phyloP scores from a whole-genome alignment of 345 rosid species.

The Corchorus capsularis region DNA sequence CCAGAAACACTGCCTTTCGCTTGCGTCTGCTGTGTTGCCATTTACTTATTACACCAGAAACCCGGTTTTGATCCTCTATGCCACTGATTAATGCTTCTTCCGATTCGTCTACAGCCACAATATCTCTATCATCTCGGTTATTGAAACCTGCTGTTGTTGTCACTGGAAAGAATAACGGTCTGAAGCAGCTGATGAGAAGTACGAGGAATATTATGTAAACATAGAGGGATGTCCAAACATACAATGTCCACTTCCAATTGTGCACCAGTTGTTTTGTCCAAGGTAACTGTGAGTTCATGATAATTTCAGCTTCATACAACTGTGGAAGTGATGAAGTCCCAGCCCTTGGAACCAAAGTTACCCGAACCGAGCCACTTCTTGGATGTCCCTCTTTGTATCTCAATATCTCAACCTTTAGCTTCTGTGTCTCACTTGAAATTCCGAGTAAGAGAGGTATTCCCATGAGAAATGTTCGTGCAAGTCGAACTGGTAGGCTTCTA shows the following conservation, averaged over 20 bases:
- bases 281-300: slow-evolving; percentile 58
- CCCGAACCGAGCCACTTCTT: slow-evolving; percentile 57
- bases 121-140: not conserved
- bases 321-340: slow-evolving; percentile 61
- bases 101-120: slow-evolving; percentile 11
- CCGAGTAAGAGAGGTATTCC: slow-evolving; percentile 58
- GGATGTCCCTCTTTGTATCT: slow-evolving; percentile 58
- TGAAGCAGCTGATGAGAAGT: slow-evolving; percentile 40
- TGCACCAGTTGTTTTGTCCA: slow-evolving; percentile 60
- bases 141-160: not conserved
- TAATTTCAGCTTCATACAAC: slow-evolving; percentile 61
- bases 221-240: slow-evolving; percentile 63
- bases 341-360: slow-evolving; percentile 62
- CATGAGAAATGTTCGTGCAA: slow-evolving; percentile 53
- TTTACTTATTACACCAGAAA: slow-evolving; percentile 41
- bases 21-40: slow-evolving; percentile 49
- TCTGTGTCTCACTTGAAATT: no score
- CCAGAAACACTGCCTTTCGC: slow-evolving; percentile 39
- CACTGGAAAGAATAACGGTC: slow-evolving; percentile 45
- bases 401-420: slow-evolving; percentile 43
- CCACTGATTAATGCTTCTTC: slow-evolving; percentile 13
- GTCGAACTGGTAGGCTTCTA: slow-evolving; percentile 66
- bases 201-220: slow-evolving; percentile 42
- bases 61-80: slow-evolving; percentile 12
- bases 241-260: slow-evolving; percentile 82